These are phyloP conservation scores for Quercus robur DNA, from an alignment of 306 rosid species.

Conservation along the genomic window DNA sequence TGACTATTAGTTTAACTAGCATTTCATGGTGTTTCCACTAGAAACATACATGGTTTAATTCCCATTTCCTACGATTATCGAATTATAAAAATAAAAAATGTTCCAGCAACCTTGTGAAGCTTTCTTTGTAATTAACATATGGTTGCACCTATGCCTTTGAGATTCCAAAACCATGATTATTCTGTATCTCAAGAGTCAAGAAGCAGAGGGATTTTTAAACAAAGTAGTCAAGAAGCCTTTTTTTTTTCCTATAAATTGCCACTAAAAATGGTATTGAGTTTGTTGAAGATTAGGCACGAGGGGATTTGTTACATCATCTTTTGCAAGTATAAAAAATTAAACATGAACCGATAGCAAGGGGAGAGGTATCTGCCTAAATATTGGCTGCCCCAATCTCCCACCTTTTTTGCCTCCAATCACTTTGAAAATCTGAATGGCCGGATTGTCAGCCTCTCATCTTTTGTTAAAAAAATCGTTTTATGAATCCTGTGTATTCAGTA, in stretches of 20 bases:
- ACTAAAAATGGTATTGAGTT: background rate
- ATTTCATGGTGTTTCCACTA: no score
- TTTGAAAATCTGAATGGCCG: constrained; percentile 5
- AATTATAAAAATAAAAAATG: no score
- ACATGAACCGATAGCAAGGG: background rate
- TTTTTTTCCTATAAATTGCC: background rate
- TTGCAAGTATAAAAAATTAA: background rate
- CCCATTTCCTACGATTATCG: no score
- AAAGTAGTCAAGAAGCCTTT: background rate
- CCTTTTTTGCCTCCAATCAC: background rate
- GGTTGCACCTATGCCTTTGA: background rate
- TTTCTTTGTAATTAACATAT: background rate
- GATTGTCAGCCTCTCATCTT: background rate
- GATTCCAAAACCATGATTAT: background rate
- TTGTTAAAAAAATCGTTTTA: background rate
- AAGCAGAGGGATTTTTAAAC: background rate
- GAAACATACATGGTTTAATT: no score
- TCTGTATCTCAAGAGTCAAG: background rate
- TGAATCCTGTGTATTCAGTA: background rate
- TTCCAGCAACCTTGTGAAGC: background rate
- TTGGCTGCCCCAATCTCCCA: constrained; percentile 3
- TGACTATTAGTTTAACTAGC: no score
- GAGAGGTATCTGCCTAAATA: constrained; percentile 11
- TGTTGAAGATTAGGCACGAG: background rate
- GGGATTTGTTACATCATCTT: constrained; percentile 11